Evolutionary conservation across 2,329 filamentous ascomycete species (phyloP).

Genomic region (Aspergillus amoenus): DNA sequence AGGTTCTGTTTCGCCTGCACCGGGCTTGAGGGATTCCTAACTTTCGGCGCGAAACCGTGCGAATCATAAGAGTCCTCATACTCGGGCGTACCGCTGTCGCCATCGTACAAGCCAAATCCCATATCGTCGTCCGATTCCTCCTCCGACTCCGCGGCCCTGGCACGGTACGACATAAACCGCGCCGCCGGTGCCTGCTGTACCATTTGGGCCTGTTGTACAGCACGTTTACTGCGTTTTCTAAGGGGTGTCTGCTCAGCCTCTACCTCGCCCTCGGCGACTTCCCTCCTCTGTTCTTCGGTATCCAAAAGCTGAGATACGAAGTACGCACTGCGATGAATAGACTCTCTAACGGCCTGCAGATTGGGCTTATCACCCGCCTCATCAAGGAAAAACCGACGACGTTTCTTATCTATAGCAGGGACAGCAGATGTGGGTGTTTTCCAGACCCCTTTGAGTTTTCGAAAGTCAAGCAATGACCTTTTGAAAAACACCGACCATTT

Average conservation of each 20-base stretch:
- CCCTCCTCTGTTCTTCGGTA: not conserved
- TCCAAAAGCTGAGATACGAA: slow-evolving; percentile 15
- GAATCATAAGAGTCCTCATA: not conserved
- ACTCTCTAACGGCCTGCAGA: slow-evolving; percentile 5
- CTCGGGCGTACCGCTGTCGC: not conserved
- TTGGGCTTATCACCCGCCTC: not conserved
- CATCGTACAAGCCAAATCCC: not conserved
- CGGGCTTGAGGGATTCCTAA: not conserved
- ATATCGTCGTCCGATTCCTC: not conserved
- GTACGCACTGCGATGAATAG: slow-evolving; percentile 7
- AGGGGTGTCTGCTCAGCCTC: not conserved
- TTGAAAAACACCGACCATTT: slow-evolving; percentile 16
- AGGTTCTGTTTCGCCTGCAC: slow-evolving; percentile 16
- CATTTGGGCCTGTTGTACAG: too few species aligned
- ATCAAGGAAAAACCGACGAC: slow-evolving; percentile 11
- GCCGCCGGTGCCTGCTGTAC: not conserved
- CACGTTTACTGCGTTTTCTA: not conserved
- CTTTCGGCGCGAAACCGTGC: not conserved
- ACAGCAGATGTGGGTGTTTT: slow-evolving; percentile 3
- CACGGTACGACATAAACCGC: too few species aligned
- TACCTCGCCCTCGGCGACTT: slow-evolving; percentile 9
- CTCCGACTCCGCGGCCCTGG: too few species aligned
- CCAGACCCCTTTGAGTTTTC: slow-evolving; percentile 4
- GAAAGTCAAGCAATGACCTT: not conserved
- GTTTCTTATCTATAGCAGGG: slow-evolving; percentile 10